Percentiles rank a stretch among this genome's conserved stretches.
Evolutionary conservation across 2,329 filamentous ascomycete species (phyloP).

Genomic region (Nothomitra cinnamomea): DNA sequence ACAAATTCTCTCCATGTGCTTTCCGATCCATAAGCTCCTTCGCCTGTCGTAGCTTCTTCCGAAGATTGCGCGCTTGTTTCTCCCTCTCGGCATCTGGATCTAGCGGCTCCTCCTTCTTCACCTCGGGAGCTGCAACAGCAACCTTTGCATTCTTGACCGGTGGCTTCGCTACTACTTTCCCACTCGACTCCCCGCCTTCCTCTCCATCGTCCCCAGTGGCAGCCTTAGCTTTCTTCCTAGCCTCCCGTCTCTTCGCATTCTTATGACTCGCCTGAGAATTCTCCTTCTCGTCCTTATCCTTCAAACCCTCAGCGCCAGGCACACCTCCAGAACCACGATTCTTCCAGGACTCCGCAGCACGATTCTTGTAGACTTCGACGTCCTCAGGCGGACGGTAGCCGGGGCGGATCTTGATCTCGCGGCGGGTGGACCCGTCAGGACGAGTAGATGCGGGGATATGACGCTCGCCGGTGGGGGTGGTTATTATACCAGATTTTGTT

Average conservation of each 20-base stretch:
- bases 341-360: slow-evolving; percentile 70
- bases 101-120: slow-evolving; percentile 25
- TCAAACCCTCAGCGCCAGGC: slow-evolving; percentile 49
- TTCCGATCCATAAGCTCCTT: slow-evolving; percentile 83
- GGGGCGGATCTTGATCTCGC: slow-evolving; percentile 83
- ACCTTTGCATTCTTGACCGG: too few species aligned
- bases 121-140: slow-evolving; percentile 7
- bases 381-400: slow-evolving; percentile 92
- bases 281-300: slow-evolving; percentile 32
- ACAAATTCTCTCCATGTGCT: slow-evolving; percentile 61
- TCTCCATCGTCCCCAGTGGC: slow-evolving; percentile 17
- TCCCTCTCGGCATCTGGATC: slow-evolving; percentile 66
- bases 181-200: slow-evolving; percentile 11
- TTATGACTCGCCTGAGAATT: slow-evolving; percentile 50
- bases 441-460: slow-evolving; percentile 79
- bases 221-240: slow-evolving; percentile 41
- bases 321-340: slow-evolving; percentile 53
- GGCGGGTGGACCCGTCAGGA: slow-evolving; percentile 78
- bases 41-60: slow-evolving; percentile 91
- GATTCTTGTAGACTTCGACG: slow-evolving; percentile 89
- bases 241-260: slow-evolving; percentile 66
- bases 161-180: slow-evolving; percentile 11
- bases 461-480: slow-evolving; percentile 59
- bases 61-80: slow-evolving; percentile 80
- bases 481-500: slow-evolving; percentile 40